A percentile compares a stretch with the other conserved stretches of the same genome.
These are phyloP conservation scores for Hirsutella thompsonii DNA, from an alignment of 2,329 filamentous ascomycete genomes.

Conservation along the genomic window DNA sequence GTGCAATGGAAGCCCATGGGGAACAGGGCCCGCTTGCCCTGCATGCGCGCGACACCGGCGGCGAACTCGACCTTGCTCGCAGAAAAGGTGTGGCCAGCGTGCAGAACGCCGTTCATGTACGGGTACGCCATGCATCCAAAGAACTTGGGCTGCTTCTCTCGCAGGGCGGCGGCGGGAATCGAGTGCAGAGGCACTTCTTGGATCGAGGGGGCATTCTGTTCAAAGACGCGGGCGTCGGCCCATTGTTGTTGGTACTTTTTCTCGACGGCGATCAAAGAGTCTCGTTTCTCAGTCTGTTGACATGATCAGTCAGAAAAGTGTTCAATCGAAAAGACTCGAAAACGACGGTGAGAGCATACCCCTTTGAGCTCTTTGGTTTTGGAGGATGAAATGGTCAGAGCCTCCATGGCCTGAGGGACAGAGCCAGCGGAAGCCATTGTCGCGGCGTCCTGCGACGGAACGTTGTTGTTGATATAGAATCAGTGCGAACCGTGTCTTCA, in stretches of 20 bases:
- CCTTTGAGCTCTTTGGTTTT: constrained; percentile 51
- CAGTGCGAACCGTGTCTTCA: not conserved
- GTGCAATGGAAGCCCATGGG: constrained; percentile 89
- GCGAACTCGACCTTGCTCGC: constrained; percentile 89
- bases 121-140: constrained; percentile 48
- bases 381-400: constrained; percentile 30
- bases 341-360: constrained; percentile 20
- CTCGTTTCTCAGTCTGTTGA: constrained; percentile 68
- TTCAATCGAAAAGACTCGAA: not conserved
- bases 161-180: constrained; percentile 61
- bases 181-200: constrained; percentile 65
- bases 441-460: constrained; percentile 3
- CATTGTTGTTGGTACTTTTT: constrained; percentile 78
- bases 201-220: constrained; percentile 71
- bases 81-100: constrained; percentile 88
- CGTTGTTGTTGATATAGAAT: not conserved
- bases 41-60: constrained; percentile 76
- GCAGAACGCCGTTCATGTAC: constrained; percentile 80
- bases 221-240: constrained; percentile 49
- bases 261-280: constrained; percentile 68
- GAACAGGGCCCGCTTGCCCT: constrained; percentile 76
- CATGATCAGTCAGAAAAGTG: not conserved
- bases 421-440: constrained; percentile 28
- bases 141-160: constrained; percentile 78
- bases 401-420: constrained; percentile 35